A percentile compares a stretch with the other conserved stretches of the same genome.
Evolutionary conservation across 2,329 filamentous ascomycete species (phyloP).

Genomic region (Cordyceps tenuipes): DNA sequence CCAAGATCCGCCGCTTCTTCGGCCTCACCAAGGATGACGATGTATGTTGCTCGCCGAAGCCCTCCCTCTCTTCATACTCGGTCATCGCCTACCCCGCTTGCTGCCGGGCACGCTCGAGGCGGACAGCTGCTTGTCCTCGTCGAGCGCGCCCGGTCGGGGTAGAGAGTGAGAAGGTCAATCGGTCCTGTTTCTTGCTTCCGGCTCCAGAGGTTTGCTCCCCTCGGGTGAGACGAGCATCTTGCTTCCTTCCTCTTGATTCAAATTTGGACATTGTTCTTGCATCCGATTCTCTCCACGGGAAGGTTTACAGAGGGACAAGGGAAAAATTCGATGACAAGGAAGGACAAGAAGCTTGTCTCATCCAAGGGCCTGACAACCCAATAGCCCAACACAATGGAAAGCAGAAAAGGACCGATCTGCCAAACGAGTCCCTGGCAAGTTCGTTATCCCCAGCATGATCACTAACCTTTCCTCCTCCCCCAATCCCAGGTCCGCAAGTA

Average conservation of each 20-base stretch:
- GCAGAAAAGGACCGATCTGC: neutral
- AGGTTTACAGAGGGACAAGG: neutral
- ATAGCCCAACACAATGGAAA: neutral
- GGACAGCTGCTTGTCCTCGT: constrained; percentile 6
- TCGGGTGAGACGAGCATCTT: constrained; percentile 11
- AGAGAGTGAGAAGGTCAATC: constrained; percentile 49
- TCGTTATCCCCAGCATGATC: neutral
- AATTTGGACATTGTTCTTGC: neutral
- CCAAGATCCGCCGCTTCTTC: constrained; percentile 99
- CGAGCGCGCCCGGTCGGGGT: constrained; percentile 32
- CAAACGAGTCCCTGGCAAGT: constrained; percentile 2
- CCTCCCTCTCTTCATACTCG: constrained; percentile 41
- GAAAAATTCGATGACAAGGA: neutral
- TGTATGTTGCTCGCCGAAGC: constrained; percentile 59
- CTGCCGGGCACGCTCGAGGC: constrained; percentile 30
- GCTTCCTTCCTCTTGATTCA: constrained; percentile 8
- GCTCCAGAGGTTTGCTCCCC: neutral
- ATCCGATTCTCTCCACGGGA: neutral
- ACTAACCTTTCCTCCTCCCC: neutral
- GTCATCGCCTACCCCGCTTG: constrained; percentile 61
- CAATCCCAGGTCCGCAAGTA: constrained; percentile 84
- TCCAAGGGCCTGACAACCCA: neutral
- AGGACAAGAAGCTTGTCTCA: constrained; percentile 10
- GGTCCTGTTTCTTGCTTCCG: neutral
- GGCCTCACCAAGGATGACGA: constrained; percentile 99